These are phyloP conservation scores for Xylaria sp. DNA, from an alignment of 2,329 filamentous ascomycete genomes.

Conservation along the genomic window DNA sequence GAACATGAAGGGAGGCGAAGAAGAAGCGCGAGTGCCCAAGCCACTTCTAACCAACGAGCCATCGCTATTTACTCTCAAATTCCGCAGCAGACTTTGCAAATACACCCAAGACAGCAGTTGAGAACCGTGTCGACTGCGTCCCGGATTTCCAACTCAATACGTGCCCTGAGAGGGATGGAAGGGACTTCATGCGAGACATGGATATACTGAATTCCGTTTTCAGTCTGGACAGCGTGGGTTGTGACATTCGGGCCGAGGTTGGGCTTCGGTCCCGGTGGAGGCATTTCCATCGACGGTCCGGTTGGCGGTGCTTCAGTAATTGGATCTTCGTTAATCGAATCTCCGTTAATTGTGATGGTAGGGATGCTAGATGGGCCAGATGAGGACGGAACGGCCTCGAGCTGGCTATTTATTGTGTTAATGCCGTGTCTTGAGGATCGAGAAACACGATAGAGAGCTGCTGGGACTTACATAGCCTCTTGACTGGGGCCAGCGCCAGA, in stretches of 20 bases:
- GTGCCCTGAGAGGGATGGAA: neutral
- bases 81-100: conserved; percentile 10
- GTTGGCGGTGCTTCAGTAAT: neutral
- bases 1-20: neutral
- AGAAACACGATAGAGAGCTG: neutral
- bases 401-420: neutral
- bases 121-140: neutral
- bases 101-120: conserved; percentile 15
- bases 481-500: neutral
- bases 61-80: neutral
- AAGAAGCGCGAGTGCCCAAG: neutral
- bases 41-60: neutral
- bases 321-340: neutral
- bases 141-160: neutral
- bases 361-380: neutral
- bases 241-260: neutral
- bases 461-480: conserved; percentile 5
- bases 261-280: neutral
- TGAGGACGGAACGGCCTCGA: neutral
- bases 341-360: neutral
- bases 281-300: neutral
- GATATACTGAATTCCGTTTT: neutral
- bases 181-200: neutral
- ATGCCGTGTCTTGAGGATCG: neutral
- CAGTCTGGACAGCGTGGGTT: neutral